Percentiles rank a stretch among this genome's conserved stretches.
Evolutionary conservation across 2,329 filamentous ascomycete species (phyloP).

Genomic region (Colletotrichum endophyticum): DNA sequence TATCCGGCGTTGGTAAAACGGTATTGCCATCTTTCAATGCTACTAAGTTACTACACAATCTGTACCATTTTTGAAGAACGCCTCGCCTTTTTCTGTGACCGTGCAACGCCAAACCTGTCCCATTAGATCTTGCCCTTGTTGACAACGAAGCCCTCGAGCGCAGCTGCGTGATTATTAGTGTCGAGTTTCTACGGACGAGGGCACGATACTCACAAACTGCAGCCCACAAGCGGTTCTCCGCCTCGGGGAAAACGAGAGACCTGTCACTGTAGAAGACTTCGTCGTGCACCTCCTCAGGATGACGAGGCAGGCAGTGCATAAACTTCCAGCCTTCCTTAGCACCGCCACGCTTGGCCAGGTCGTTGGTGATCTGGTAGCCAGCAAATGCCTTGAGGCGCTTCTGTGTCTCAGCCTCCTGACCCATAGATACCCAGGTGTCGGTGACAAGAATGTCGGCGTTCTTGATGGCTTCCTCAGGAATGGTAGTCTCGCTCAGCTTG

Average conservation of each 20-base stretch:
- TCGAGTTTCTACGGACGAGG: background rate
- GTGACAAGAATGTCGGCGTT: constrained; percentile 90
- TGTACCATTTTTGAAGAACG: constrained; percentile 19
- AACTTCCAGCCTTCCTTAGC: constrained; percentile 94
- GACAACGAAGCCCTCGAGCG: constrained; percentile 88
- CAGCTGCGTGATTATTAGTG: constrained; percentile 53
- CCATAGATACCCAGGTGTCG: constrained; percentile 99
- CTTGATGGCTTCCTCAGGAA: constrained; percentile 85
- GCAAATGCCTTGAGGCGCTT: constrained; percentile 81
- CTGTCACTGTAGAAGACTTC: constrained; percentile 90
- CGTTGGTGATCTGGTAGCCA: constrained; percentile 90
- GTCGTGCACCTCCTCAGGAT: constrained; percentile 90
- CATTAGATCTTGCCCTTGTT: constrained; percentile 80
- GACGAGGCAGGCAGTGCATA: constrained; percentile 96
- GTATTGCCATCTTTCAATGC: constrained; percentile 21
- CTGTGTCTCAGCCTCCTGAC: constrained; percentile 84
- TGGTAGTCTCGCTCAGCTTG: constrained; percentile 74
- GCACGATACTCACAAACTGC: constrained; percentile 68
- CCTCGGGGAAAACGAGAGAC: constrained; percentile 91
- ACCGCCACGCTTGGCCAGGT: constrained; percentile 81
- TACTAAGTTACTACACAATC: constrained; percentile 19
- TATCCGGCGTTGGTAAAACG: constrained; percentile 23
- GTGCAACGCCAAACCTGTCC: constrained; percentile 3
- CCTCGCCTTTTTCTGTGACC: constrained; percentile 13
- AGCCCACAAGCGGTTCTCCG: constrained; percentile 92